Percentiles rank a stretch among this genome's conserved stretches.
Evolutionary conservation across 2,329 filamentous ascomycete genomes (phyloP).

Genomic region (Oidium heveae): DNA sequence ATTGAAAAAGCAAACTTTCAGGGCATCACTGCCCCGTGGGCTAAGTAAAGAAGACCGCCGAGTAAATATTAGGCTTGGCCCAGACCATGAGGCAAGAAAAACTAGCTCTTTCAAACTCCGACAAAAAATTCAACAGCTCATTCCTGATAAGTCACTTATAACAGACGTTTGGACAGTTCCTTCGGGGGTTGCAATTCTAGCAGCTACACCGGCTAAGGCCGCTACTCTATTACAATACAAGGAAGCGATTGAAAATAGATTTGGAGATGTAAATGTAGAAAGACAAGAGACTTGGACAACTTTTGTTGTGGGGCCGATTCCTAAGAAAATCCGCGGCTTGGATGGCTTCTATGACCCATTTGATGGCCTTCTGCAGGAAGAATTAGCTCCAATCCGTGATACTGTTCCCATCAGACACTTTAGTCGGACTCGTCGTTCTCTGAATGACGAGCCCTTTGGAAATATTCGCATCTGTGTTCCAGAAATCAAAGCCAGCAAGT

Average conservation of each 20-base stretch:
- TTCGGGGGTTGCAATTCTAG: neutral
- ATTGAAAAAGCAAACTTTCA: neutral
- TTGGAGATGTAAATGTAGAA: neutral
- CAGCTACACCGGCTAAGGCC: neutral
- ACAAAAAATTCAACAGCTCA: neutral
- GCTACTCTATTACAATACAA: neutral
- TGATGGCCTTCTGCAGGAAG: neutral
- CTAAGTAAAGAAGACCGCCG: neutral
- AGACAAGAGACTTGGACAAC: neutral
- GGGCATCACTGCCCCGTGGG: neutral
- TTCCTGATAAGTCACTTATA: neutral
- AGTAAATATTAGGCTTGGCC: neutral
- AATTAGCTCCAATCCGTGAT: neutral
- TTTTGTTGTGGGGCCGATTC: neutral
- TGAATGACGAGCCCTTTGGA: neutral
- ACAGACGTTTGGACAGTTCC: neutral
- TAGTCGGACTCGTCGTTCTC: neutral
- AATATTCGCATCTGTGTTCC: neutral
- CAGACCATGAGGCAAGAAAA: neutral
- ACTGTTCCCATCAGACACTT: neutral
- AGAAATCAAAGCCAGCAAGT: neutral
- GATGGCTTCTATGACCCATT: neutral
- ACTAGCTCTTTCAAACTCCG: neutral
- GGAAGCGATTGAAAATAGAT: neutral
- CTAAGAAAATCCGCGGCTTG: neutral